Evolutionary conservation across 331 rosid species (phyloP).

Genomic region (Pyrus hybrid): DNA sequence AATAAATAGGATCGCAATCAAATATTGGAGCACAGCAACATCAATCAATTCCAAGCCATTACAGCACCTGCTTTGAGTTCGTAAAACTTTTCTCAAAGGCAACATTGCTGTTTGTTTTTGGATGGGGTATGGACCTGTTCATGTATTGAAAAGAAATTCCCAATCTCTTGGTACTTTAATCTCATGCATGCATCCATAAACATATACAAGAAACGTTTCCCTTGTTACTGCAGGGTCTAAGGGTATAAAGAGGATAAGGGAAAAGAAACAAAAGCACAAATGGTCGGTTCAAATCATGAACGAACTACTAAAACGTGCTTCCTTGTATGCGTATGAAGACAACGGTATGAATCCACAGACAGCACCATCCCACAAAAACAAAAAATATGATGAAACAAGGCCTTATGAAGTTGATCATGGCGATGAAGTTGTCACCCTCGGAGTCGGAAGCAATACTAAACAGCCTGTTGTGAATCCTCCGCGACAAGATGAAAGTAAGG

Average conservation of each 20-base stretch:
- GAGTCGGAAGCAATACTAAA: background rate
- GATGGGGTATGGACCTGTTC: constrained; percentile 23
- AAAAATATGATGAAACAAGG: constrained; percentile 8
- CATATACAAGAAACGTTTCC: background rate
- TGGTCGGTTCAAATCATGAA: constrained; percentile 40
- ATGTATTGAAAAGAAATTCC: background rate
- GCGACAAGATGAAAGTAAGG: background rate
- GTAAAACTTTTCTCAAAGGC: constrained; percentile 2
- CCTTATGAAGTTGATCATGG: constrained; percentile 1
- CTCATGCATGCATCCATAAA: background rate
- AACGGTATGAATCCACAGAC: constrained; percentile 16
- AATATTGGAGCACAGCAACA: background rate
- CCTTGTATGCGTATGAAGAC: constrained; percentile 17
- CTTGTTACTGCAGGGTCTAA: constrained; percentile 10
- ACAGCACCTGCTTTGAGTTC: constrained; percentile 14
- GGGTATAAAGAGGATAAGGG: constrained; percentile 10
- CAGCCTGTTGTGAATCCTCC: background rate
- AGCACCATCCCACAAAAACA: background rate
- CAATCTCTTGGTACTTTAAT: background rate
- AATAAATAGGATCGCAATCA: background rate
- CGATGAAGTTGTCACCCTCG: background rate
- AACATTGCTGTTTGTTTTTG: constrained; percentile 11
- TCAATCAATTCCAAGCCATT: background rate
- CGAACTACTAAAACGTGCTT: constrained; percentile 11
- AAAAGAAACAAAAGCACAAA: constrained; percentile 34